Evolutionary conservation across 2,329 filamentous ascomycete genomes (phyloP), one percentile per base, ranked within the genome.

Genomic region (Coniochaeta hoffmannii): DNA sequence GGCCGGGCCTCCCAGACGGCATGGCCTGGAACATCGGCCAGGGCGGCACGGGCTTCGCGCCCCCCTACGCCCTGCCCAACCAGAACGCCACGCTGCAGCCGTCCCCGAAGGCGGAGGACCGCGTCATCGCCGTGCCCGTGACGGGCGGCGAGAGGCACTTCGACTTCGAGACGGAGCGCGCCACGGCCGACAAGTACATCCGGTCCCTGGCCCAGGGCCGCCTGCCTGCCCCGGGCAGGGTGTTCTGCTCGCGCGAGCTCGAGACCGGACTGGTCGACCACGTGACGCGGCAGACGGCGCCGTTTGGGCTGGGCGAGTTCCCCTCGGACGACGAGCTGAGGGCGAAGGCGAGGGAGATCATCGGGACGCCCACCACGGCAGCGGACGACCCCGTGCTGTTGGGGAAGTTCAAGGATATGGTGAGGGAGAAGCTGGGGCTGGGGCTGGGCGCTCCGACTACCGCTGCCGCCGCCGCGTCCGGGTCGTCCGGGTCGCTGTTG

Each of bases 181-280:
- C 67, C 2, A 74, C 77, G 1, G 76, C 75, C 1, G 77, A 77
- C 66, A 74, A 74, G 53, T 82, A 74, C 61, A 61, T 81, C 32
- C 70, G 74, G 58, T 70, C 69, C 2, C 68, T 81, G 34, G 67
- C 31, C 9, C n/a, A 34, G 28, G 49, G 49, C 70, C 71, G 75
- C 6, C 75, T 74, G 56, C 68, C 71, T 14, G 73, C 74, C 10
- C 78, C 78, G 0, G 76, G 79, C 0, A 66, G 66, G 9, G 72
- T 85, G 0, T 85, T 86, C 64, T 83, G 79, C 66, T 81, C 78
- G 17, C 71, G 79, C 7, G 80, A 84, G 62, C 72, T 86, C 22
- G 82, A 85, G 65, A 69, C 65, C n/a, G 79, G 77, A 2, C 68
- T 86, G 14, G 64, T 71, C 11, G 71, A 73, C 17, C 81, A 76